These are phyloP conservation scores for Wickerhamomyces sydowiorum DNA, from an alignment of 805 yeast species.

Conservation along the genomic window DNA sequence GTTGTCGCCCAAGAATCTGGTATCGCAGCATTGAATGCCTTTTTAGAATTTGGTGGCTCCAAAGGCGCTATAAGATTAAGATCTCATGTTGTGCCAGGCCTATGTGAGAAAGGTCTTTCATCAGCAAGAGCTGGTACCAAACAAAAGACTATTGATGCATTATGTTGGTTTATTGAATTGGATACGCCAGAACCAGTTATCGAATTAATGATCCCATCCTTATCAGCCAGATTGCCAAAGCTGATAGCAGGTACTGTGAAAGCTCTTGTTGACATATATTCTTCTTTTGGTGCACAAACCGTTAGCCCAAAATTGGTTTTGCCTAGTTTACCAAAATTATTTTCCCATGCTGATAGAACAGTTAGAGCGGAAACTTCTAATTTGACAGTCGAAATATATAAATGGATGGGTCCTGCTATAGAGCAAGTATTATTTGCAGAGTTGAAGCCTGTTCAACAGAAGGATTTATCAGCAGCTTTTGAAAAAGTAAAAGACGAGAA, in stretches of 20 bases:
- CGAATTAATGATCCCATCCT: constrained; percentile 58
- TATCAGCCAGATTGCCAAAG: constrained; percentile 67
- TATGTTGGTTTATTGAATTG: constrained; percentile 58
- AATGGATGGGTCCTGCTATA: constrained; percentile 62
- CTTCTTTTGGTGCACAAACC: constrained; percentile 56
- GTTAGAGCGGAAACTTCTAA: constrained; percentile 76
- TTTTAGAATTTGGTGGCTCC: constrained; percentile 52
- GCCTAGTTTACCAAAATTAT: constrained; percentile 57
- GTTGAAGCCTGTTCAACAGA: constrained; percentile 88
- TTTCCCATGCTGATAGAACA: constrained; percentile 79
- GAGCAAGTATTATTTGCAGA: constrained; percentile 56
- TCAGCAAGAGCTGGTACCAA: constrained; percentile 75
- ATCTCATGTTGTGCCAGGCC: constrained; percentile 34
- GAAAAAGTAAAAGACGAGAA: constrained; percentile 37
- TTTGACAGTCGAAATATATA: constrained; percentile 62
- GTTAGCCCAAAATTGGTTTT: constrained; percentile 54
- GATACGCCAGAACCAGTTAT: constrained; percentile 62
- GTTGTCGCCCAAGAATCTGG: constrained; percentile 92
- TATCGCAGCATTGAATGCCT: constrained; percentile 45
- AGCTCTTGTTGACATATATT: constrained; percentile 46
- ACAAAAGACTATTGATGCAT: constrained; percentile 53
- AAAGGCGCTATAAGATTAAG: constrained; percentile 36
- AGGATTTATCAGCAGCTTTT: constrained; percentile 69
- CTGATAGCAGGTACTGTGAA: constrained; percentile 61
- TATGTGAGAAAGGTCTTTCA: constrained; percentile 79